These are phyloP conservation scores for Pisolithus marmoratus DNA, from an alignment of 768 basidiomycete genomes.

Conservation along the genomic window DNA sequence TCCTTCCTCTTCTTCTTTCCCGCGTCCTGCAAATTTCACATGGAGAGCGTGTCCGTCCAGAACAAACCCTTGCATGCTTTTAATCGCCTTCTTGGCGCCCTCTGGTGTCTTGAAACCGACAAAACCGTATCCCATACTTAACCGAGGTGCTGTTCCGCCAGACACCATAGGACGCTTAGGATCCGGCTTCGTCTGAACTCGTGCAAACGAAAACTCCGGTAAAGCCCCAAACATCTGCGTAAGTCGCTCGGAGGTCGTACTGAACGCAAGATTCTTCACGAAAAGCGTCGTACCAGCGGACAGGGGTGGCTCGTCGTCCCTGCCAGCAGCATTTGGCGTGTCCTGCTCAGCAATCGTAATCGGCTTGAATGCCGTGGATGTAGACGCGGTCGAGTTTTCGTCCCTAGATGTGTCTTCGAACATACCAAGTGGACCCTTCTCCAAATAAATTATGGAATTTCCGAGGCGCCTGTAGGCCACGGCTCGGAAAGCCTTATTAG, in stretches of 20 bases:
- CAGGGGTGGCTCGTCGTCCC: slow-evolving; percentile 38
- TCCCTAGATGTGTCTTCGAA: slow-evolving; percentile 46
- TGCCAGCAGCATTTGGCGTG: slow-evolving; percentile 26
- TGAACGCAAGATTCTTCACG: slow-evolving; percentile 93
- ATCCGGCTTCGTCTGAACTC: slow-evolving; percentile 88
- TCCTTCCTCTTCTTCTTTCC: slow-evolving; percentile 51
- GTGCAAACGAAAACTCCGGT: slow-evolving; percentile 79
- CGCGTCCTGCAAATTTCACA: slow-evolving; percentile 84
- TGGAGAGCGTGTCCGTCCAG: slow-evolving; percentile 83
- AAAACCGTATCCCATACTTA: slow-evolving; percentile 98
- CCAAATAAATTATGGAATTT: slow-evolving; percentile 86
- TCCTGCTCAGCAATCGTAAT: slow-evolving; percentile 43
- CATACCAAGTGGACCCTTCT: slow-evolving; percentile 86
- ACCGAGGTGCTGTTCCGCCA: slow-evolving; percentile 36
- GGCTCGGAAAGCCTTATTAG: slow-evolving; percentile 68
- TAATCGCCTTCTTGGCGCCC: slow-evolving; percentile 66
- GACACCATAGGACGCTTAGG: slow-evolving; percentile 51
- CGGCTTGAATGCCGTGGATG: slow-evolving; percentile 21
- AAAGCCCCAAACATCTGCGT: slow-evolving; percentile 64
- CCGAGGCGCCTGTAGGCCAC: slow-evolving; percentile 86
- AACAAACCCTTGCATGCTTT: slow-evolving; percentile 73
- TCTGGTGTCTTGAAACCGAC: slow-evolving; percentile 80
- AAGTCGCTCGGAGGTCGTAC: slow-evolving; percentile 76
- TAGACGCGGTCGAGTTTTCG: slow-evolving; percentile 7
- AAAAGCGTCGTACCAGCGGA: slow-evolving; percentile 79